These are phyloP conservation scores for Craterostigma plantagineum DNA, from an alignment of 257 asterid species.

Conservation along the genomic window DNA sequence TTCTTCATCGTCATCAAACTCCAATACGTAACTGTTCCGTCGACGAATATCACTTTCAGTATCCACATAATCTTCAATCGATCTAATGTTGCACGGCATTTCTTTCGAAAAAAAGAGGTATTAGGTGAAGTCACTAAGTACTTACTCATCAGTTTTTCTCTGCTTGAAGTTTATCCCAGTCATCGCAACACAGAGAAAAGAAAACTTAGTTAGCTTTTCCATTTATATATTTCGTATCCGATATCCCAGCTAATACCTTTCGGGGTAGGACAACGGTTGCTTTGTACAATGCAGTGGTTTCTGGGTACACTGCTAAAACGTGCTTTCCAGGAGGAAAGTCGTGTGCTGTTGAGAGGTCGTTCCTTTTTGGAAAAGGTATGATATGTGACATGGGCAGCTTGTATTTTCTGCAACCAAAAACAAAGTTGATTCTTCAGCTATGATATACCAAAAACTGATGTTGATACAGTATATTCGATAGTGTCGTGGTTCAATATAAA, in stretches of 20 bases:
- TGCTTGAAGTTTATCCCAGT: conserved; percentile 15
- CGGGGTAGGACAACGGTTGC: conserved; percentile 86
- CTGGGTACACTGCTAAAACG: conserved; percentile 93
- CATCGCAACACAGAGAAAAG: conserved; percentile 15
- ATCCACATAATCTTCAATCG: neutral
- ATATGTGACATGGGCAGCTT: conserved; percentile 80
- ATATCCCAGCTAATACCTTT: conserved; percentile 34
- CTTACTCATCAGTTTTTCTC: conserved; percentile 94
- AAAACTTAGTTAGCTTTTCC: conserved; percentile 18
- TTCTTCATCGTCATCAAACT: conserved; percentile 92
- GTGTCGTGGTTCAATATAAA: conserved; percentile 1
- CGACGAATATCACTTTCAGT: conserved; percentile 1
- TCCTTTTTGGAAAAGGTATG: conserved; percentile 78
- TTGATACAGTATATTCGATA: neutral
- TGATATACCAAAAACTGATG: no score
- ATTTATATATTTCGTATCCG: neutral
- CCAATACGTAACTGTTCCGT: conserved; percentile 54
- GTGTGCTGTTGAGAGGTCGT: conserved; percentile 44
- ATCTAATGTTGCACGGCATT: conserved; percentile 1
- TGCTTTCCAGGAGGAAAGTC: conserved; percentile 80
- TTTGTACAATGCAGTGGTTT: conserved; percentile 85
- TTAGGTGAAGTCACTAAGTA: conserved; percentile 2
- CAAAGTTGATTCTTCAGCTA: conserved; percentile 1
- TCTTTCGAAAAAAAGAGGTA: neutral
- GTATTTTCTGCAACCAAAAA: conserved; percentile 54